phyloP scores from a whole-genome alignment of 139 green algal species.

The Parachlorella kessleri region DNA sequence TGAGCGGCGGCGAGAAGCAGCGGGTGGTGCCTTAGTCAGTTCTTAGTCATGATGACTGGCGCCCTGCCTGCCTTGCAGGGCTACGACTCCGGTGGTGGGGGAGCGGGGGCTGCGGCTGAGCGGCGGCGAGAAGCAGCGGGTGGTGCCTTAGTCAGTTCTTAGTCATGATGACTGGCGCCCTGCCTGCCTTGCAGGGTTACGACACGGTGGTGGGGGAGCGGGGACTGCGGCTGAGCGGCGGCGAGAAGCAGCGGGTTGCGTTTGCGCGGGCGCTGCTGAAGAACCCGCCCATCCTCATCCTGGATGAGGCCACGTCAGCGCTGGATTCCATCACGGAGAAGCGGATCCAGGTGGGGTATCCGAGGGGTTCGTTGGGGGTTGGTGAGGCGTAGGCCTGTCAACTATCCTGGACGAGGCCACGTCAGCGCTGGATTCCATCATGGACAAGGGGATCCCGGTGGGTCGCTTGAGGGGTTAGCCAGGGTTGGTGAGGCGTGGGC shows the following conservation, averaged over 20 bases:
- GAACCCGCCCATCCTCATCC: constrained; percentile 74
- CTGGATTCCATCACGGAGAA: constrained; percentile 74
- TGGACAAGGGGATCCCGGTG: constrained; percentile 52
- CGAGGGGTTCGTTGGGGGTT: too few relatives aligned
- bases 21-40: constrained; percentile 85
- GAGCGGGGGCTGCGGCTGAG: constrained; percentile 49
- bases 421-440: constrained; percentile 77
- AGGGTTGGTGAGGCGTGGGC: too few relatives aligned
- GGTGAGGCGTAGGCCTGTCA: too few relatives aligned
- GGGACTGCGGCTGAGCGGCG: constrained; percentile 57
- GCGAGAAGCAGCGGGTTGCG: constrained; percentile 88
- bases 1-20: constrained; percentile 82
- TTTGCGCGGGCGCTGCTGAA: constrained; percentile 85
- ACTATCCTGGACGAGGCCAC: constrained; percentile 90
- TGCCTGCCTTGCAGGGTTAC: constrained; percentile 27
- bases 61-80: background rate
- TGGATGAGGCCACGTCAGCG: constrained; percentile 86
- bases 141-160: too few relatives aligned
- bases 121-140: constrained; percentile 85
- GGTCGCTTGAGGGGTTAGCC: too few relatives aligned
- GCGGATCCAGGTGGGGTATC: constrained; percentile 43
- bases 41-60: too few relatives aligned
- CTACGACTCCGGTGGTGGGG: constrained; percentile 49
- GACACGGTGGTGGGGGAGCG: constrained; percentile 49
- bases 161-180: too few relatives aligned